Evolutionary conservation across 176 grass and related monocot species (phyloP), one percentile per base, ranked within the genome.

Genomic region (Cenchrus americanus): DNA sequence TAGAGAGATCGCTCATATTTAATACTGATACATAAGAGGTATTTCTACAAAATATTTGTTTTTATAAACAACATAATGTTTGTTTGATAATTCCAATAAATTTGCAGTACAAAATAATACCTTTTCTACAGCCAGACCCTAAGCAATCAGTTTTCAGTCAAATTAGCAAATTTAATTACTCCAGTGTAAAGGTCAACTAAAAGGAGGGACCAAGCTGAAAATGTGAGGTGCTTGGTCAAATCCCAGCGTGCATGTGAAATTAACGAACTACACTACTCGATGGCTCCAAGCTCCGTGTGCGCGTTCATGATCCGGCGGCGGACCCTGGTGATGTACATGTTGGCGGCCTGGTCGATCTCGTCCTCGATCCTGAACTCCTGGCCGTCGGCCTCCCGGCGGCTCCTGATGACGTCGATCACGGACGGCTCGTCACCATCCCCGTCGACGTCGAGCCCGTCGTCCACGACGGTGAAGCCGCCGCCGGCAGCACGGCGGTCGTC

Each of bases 281-380:
- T 22, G 60, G 10, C 61, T 30, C 59, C 34, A 62, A 89, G 78
- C 71, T 77, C 78, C 47, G 46, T 13, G 50, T 89, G 76, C 59
- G 12, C 21, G 47, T 19, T n/a, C 47, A 98, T 24, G 58, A 61
- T 98, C 54, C 94, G 89, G 68, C 49, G 77, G 64, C 85, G 91
- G 52, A 93, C 91, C 41, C 87, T 78, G 41, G 58, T 59, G 22
- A 98, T 98, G 91, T 90, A 98, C 72, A 95, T 79, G 77, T 93
- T 91, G 6, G 93, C 91, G 9, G 85, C 92, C 1, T 83, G 77
- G 77, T 98, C 87, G 66, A 98, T 98, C 82, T 98, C 91, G 23
- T 95, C 85, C 41, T 98, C 93, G 30, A 98, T 72, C 46, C 76
- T 88, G 82, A 95, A 98, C 62, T 93, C 90, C 59, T n/a, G 64